Percentiles rank a stretch among this genome's conserved stretches.
Conservation (phyloP, 176 grass and related monocot species). For the Saccharum officinarum region DNA sequence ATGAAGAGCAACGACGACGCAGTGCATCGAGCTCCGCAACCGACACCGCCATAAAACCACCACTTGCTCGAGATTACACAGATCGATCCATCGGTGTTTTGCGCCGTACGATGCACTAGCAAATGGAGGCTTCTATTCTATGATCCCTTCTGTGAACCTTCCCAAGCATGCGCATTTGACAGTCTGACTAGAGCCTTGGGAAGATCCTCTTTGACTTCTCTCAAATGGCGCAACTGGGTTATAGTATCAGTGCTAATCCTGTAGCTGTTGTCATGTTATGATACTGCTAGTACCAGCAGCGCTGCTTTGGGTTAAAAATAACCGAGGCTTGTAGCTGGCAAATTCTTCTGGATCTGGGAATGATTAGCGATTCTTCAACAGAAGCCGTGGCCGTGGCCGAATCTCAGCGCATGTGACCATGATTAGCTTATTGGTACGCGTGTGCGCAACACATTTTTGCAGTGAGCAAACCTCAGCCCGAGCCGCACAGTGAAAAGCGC, state of each 20-base stretch:
- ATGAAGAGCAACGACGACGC: neutral
- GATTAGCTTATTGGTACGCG: slow-evolving; percentile 36
- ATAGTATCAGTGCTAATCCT: neutral
- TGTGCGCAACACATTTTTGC: neutral
- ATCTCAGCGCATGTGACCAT: slow-evolving; percentile 44
- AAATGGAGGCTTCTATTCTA: slow-evolving; percentile 55
- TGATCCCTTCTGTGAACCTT: slow-evolving; percentile 32
- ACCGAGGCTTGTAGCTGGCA: slow-evolving; percentile 19
- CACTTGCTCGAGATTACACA: slow-evolving; percentile 29
- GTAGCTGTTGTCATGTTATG: slow-evolving; percentile 1
- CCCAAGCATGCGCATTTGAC: slow-evolving; percentile 32
- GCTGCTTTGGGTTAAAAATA: neutral
- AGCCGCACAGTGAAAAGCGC: slow-evolving; percentile 25
- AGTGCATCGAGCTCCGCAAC: slow-evolving; percentile 50
- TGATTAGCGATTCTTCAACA: slow-evolving; percentile 41
- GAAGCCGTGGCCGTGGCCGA: neutral
- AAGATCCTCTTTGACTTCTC: slow-evolving; percentile 53
- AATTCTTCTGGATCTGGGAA: slow-evolving; percentile 57
- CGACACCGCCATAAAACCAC: slow-evolving; percentile 47
- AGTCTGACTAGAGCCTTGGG: slow-evolving; percentile 27
- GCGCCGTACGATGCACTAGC: slow-evolving; percentile 26
- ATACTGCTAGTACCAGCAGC: neutral
- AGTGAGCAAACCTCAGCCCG: neutral
- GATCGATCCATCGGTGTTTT: neutral
- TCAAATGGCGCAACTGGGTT: neutral